phyloP scores from a whole-genome alignment of 768 basidiomycete genomes.

The Lentinula sp. region DNA sequence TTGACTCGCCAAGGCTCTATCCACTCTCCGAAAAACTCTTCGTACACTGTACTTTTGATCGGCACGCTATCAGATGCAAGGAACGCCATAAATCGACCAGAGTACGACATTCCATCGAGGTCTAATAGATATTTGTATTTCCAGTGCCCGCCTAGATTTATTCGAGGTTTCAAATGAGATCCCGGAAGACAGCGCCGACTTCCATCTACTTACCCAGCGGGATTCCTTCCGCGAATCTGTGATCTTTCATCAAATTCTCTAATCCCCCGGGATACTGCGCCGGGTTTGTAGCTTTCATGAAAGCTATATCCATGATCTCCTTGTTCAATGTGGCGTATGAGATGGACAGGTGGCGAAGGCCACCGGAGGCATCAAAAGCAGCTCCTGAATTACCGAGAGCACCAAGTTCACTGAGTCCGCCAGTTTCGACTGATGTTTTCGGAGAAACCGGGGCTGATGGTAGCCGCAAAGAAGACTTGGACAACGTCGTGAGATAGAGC shows the following conservation, averaged over 20 bases:
- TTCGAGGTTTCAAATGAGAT: too few relatives aligned
- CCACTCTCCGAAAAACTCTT: slow-evolving; percentile 70
- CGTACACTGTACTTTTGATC: slow-evolving; percentile 65
- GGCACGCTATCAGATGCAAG: slow-evolving; percentile 60
- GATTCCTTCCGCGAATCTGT: slow-evolving; percentile 70
- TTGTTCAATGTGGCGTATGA: slow-evolving; percentile 44
- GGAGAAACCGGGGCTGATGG: too few relatives aligned
- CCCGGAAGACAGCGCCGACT: too few relatives aligned
- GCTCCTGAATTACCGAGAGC: too few relatives aligned
- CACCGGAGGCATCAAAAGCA: too few relatives aligned
- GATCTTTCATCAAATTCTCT: slow-evolving; percentile 50
- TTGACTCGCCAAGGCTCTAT: slow-evolving; percentile 54
- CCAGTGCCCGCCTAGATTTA: slow-evolving; percentile 43
- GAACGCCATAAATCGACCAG: slow-evolving; percentile 59
- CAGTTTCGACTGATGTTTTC: too few relatives aligned
- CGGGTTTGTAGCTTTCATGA: slow-evolving; percentile 51
- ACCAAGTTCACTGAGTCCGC: too few relatives aligned
- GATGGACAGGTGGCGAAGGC: slow-evolving; percentile 13
- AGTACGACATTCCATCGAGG: slow-evolving; percentile 75
- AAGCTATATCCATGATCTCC: slow-evolving; percentile 65
- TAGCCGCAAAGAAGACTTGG: too few relatives aligned
- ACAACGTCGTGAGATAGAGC: too few relatives aligned
- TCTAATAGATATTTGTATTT: slow-evolving; percentile 64
- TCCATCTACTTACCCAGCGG: slow-evolving; percentile 48
- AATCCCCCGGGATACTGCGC: slow-evolving; percentile 73